These are phyloP conservation scores for Aspergillus sclerotiicarbonarius DNA, from an alignment of 495 filamentous ascomycete genomes.

Conservation along the genomic window DNA sequence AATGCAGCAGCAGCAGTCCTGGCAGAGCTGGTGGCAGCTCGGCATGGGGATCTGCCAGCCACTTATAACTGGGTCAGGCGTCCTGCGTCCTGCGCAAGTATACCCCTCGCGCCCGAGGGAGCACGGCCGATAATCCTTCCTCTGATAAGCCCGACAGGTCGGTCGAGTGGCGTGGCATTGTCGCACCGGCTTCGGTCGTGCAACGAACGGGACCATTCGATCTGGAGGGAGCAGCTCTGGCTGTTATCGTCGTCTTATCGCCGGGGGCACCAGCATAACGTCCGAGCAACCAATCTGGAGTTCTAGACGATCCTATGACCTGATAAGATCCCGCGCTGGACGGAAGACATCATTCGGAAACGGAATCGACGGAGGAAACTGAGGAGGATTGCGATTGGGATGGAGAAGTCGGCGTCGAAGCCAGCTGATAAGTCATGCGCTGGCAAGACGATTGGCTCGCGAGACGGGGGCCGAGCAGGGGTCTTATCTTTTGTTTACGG, in stretches of 20 bases:
- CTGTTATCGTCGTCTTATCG: not conserved
- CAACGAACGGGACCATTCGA: not conserved
- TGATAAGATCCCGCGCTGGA: constrained; percentile 1
- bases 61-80: not conserved
- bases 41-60: not conserved
- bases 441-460: too few species aligned
- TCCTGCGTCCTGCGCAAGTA: not conserved
- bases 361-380: not conserved
- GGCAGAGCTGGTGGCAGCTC: not conserved
- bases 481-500: too few species aligned
- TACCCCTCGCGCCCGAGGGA: not conserved
- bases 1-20: not conserved
- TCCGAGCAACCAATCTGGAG: not conserved
- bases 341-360: not conserved
- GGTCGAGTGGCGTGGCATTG: not conserved
- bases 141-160: not conserved
- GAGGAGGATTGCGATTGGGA: not conserved
- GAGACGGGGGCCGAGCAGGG: too few species aligned
- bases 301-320: not conserved
- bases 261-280: not conserved
- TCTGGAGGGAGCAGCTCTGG: not conserved
- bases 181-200: not conserved
- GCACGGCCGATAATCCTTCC: not conserved
- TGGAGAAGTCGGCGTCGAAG: too few species aligned
- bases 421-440: too few species aligned